Evolutionary conservation across 2,329 filamentous ascomycete genomes (phyloP).

Genomic region (Colletotrichum sp.): DNA sequence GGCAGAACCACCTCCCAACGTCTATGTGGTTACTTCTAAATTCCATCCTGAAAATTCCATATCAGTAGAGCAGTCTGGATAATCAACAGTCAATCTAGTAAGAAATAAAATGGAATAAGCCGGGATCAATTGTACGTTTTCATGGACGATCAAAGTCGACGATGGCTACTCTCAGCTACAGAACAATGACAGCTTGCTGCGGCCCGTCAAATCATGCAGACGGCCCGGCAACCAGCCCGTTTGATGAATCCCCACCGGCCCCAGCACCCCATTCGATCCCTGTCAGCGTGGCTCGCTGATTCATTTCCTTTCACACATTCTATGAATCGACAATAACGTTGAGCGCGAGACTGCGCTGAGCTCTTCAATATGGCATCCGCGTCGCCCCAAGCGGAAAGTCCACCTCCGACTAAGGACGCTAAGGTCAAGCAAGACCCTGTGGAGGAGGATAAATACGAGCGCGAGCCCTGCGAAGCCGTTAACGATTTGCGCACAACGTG

Average conservation of each 20-base stretch:
- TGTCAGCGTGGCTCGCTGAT: neutral
- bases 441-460: neutral
- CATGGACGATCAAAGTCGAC: neutral
- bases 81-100: neutral
- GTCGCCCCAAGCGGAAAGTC: neutral
- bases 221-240: neutral
- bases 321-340: neutral
- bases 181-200: neutral
- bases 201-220: neutral
- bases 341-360: neutral
- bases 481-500: neutral
- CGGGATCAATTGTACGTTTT: accelerated
- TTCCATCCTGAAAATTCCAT: neutral
- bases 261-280: neutral
- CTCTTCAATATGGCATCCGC: neutral
- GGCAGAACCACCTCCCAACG: neutral
- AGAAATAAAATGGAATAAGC: neutral
- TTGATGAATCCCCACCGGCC: neutral
- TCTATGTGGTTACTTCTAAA: accelerated
- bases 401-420: neutral
- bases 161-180: neutral
- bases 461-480: neutral
- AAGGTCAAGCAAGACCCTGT: neutral
- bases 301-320: neutral
- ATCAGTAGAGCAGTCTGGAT: neutral